Base-by-base conservation (phyloP, 2,329 filamentous ascomycete species). In the Ophiocordyceps sinensis region DNA sequence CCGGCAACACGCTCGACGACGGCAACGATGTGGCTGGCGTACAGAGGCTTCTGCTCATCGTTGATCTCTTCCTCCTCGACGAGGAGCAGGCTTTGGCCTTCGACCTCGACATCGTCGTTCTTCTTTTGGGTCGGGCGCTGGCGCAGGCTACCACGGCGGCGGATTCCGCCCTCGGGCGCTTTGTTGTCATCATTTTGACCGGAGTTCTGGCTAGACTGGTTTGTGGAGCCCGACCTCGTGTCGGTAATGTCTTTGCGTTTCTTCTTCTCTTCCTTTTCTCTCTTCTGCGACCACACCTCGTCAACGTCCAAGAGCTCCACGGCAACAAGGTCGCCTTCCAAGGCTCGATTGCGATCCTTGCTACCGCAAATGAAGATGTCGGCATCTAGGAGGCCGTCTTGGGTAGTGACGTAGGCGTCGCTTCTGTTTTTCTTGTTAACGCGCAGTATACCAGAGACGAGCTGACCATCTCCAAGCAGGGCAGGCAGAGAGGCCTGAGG, bases 391-490 rank as follows among this genome's bases (percentile, higher is more conserved):
- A 82, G 67, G 37, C 78, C 78, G 58, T 98, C 91, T 45, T 83
- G 79, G 12, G 87, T 94, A 11, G 91, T 91, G 42, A 98, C 91
- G 55, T 98, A 98, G 26, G 91, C 91, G 63, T 98, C 91, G 53
- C 89, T 96, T 48, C 91, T 82, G 65, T 98, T 98, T 73, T 98
- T 98, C 72, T 96, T 98, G 76, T 98, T 98, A 49, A 98, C 91
- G 45, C 91, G 85, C 40, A 98, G 81, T 51, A 95, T 87, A 67
- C 91, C 91, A 46, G 89, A 89, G 41, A 98, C 91, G 43, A 98
- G 80, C 62, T 94, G 87, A 15, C 91, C 91, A 55, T 95, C 86
- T 45, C 78, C 81, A 43, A 96, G 76, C 32, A 98, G 75, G 39
- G 88, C 89, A 44, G 91, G 91, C 17, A 98, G 72, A 44, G 83